A percentile compares a stretch with the other conserved stretches of the same genome.
Evolutionary conservation across 2,329 filamentous ascomycete genomes (phyloP).

Genomic region (Aspergillus sclerotialis): DNA sequence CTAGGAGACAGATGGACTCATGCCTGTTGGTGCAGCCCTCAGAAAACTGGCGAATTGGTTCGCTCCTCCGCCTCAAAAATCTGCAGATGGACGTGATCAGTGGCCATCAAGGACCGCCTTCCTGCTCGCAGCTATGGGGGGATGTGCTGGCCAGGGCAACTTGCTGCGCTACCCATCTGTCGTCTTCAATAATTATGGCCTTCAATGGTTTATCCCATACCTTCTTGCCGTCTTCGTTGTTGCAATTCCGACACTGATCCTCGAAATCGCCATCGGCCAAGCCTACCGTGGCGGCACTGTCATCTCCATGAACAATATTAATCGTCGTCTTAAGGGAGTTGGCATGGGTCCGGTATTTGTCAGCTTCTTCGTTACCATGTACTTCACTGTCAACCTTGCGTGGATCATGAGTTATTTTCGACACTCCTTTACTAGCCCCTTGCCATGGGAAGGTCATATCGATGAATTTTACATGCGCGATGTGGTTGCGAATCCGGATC

Average conservation of each 20-base stretch:
- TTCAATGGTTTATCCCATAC: slow-evolving; percentile 57
- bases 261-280: slow-evolving; percentile 48
- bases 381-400: slow-evolving; percentile 51
- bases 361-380: slow-evolving; percentile 50
- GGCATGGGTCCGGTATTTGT: slow-evolving; percentile 49
- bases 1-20: too few species aligned
- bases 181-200: slow-evolving; percentile 54
- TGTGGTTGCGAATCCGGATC: slow-evolving; percentile 44
- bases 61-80: slow-evolving; percentile 25
- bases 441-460: slow-evolving; percentile 48
- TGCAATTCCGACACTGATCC: slow-evolving; percentile 49
- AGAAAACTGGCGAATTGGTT: slow-evolving; percentile 21
- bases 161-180: slow-evolving; percentile 52
- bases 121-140: slow-evolving; percentile 53
- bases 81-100: slow-evolving; percentile 43
- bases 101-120: slow-evolving; percentile 52
- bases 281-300: slow-evolving; percentile 51
- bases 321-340: slow-evolving; percentile 47
- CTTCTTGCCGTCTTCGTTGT: slow-evolving; percentile 49
- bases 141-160: slow-evolving; percentile 53
- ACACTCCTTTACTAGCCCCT: slow-evolving; percentile 47
- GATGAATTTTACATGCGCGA: slow-evolving; percentile 48
- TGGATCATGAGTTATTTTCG: slow-evolving; percentile 57
- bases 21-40: too few species aligned
- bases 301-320: slow-evolving; percentile 49